Evolutionary conservation across 352 stramenopile species (phyloP).

Genomic region (Peronospora farinosa): DNA sequence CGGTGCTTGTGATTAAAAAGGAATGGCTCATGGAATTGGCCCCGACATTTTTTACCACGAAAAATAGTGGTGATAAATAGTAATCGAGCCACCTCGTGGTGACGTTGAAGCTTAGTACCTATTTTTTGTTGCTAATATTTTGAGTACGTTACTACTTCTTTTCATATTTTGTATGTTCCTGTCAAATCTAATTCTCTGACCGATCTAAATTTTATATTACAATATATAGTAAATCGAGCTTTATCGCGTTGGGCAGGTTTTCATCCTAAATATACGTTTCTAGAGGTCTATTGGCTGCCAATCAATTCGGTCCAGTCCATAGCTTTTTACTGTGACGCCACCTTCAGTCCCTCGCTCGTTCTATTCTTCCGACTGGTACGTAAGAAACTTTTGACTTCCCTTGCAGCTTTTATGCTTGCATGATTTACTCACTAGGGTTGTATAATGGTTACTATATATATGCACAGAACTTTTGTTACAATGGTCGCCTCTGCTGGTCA

Average conservation of each 20-base stretch:
- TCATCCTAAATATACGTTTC: conserved; percentile 17
- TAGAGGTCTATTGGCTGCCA: conserved; percentile 47
- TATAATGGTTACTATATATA: conserved; percentile 2
- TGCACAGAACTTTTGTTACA: conserved; percentile 69
- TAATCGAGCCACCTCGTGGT: conserved; percentile 10
- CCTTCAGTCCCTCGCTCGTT: conserved; percentile 85
- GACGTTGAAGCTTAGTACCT: no score
- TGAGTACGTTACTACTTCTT: neutral
- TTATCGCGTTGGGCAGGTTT: conserved; percentile 13
- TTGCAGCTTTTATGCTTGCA: neutral
- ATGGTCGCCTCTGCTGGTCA: conserved; percentile 89
- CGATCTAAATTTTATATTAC: neutral
- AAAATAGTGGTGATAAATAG: conserved; percentile 20
- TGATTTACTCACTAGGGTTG: conserved; percentile 8
- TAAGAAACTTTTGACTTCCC: conserved; percentile 16
- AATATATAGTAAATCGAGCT: neutral
- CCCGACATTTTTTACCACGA: conserved; percentile 77
- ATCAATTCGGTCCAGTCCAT: conserved; percentile 58
- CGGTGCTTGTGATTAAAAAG: conserved; percentile 83
- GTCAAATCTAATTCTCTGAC: conserved; percentile 9
- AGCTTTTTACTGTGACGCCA: conserved; percentile 27
- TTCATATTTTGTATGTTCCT: conserved; percentile 23
- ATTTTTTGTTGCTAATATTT: no score
- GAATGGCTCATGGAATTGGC: conserved; percentile 84
- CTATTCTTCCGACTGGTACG: conserved; percentile 85